A percentile compares a stretch with the other conserved stretches of the same genome.
Evolutionary conservation across 768 basidiomycete species (phyloP).

Genomic region (Collybia nuda): DNA sequence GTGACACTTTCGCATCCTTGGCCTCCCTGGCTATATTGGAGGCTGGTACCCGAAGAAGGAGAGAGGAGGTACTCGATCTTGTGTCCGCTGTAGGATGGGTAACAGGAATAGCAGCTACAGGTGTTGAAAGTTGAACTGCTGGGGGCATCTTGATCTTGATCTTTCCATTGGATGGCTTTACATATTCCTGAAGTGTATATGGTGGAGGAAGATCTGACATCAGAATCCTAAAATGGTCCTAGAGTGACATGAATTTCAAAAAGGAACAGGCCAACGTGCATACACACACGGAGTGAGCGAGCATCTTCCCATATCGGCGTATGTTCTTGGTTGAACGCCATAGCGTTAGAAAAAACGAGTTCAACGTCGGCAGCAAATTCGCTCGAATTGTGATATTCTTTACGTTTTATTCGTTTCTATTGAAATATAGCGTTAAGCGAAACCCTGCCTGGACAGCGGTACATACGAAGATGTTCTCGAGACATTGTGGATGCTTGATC

Average conservation of each 20-base stretch:
- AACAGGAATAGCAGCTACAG: constrained; percentile 12
- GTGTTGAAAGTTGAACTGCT: constrained; percentile 29
- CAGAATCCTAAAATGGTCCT: constrained; percentile 74
- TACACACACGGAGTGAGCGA: constrained; percentile 56
- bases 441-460: not conserved
- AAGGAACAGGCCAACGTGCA: not conserved
- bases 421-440: constrained; percentile 6
- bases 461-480: constrained; percentile 76
- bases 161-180: constrained; percentile 54
- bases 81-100: constrained; percentile 10
- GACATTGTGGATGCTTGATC: constrained; percentile 77
- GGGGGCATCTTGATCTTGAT: constrained; percentile 73
- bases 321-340: constrained; percentile 85
- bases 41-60: constrained; percentile 39
- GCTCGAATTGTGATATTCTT: constrained; percentile 65
- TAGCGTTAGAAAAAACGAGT: constrained; percentile 87
- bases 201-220: constrained; percentile 79
- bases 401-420: constrained; percentile 80
- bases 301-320: constrained; percentile 85
- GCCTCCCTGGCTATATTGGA: not conserved
- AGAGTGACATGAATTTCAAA: constrained; percentile 4
- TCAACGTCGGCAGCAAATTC: constrained; percentile 88
- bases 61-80: constrained; percentile 14
- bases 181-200: constrained; percentile 61
- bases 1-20: constrained; percentile 11